Evolutionary conservation across 495 filamentous ascomycete species (phyloP).

Genomic region (Terfezia claveryi): DNA sequence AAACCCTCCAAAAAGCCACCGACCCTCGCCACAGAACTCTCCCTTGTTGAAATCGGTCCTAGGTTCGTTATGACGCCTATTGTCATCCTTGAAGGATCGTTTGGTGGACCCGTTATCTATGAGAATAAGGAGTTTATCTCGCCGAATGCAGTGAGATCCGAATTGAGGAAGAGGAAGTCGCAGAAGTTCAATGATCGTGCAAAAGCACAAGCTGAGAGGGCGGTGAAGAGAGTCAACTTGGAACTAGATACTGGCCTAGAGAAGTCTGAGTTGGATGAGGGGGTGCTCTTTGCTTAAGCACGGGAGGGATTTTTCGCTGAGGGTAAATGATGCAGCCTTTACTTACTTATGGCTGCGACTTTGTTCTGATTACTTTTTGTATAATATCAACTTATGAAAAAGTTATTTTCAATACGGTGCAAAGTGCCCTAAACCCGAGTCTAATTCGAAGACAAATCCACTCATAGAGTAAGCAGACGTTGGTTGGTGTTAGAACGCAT

Average conservation of each 20-base stretch:
- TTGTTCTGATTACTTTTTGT: no score
- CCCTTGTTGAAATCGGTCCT: constrained; percentile 81
- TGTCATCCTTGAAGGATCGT: constrained; percentile 82
- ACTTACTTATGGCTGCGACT: no score
- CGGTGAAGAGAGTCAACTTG: constrained; percentile 51
- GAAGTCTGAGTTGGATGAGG: constrained; percentile 54
- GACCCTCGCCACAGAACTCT: constrained; percentile 41
- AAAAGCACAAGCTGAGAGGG: constrained; percentile 48
- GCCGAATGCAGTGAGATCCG: constrained; percentile 78
- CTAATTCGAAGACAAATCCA: no score
- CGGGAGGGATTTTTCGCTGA: no score
- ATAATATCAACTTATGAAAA: no score
- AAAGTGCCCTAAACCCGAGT: no score
- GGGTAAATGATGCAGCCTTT: no score
- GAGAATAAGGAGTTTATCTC: constrained; percentile 97
- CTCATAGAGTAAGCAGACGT: no score
- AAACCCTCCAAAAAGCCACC: constrained; percentile 14
- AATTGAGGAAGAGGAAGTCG: constrained; percentile 52
- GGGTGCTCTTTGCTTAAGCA: constrained; percentile 50
- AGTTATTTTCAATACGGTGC: no score
- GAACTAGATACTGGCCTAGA: constrained; percentile 47
- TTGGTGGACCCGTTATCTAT: constrained; percentile 91
- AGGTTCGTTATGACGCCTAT: constrained; percentile 91
- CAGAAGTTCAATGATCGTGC: constrained; percentile 47
- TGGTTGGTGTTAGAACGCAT: no score